phyloP scores from a whole-genome alignment of 768 basidiomycete species.

The Arthromyces matolae region DNA sequence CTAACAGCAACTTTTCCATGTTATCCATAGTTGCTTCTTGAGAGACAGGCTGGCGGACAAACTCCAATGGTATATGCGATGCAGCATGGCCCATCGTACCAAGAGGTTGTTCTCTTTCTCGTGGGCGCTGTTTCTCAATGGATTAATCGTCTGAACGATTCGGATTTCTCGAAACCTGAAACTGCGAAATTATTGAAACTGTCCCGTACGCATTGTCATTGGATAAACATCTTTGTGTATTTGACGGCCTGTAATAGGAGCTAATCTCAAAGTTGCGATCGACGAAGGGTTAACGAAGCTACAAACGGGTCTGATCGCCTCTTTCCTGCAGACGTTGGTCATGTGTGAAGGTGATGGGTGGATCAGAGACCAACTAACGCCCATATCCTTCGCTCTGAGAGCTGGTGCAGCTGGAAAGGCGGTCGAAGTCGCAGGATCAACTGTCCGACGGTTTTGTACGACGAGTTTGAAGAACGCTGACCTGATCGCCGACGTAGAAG shows the following conservation, averaged over 20 bases:
- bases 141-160: slow-evolving; percentile 84
- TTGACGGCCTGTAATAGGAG: slow-evolving; percentile 32
- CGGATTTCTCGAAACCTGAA: slow-evolving; percentile 63
- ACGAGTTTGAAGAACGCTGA: slow-evolving; percentile 78
- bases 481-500: slow-evolving; percentile 78
- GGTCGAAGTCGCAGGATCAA: slow-evolving; percentile 65
- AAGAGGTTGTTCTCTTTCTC: slow-evolving; percentile 82
- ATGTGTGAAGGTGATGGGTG: slow-evolving; percentile 96
- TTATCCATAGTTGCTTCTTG: slow-evolving; percentile 56
- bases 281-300: slow-evolving; percentile 81
- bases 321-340: slow-evolving; percentile 89
- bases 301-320: slow-evolving; percentile 82
- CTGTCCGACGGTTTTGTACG: slow-evolving; percentile 85
- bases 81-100: slow-evolving; percentile 65
- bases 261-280: slow-evolving; percentile 89
- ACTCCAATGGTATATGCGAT: slow-evolving; percentile 92
- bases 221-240: background rate
- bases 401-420: slow-evolving; percentile 66
- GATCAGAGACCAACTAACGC: slow-evolving; percentile 66
- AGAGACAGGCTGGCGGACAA: slow-evolving; percentile 72
- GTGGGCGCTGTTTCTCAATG: slow-evolving; percentile 89
- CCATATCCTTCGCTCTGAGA: slow-evolving; percentile 66
- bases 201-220: slow-evolving; percentile 51
- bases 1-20: background rate
- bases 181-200: slow-evolving; percentile 75